These are phyloP conservation scores for Hyphodiscus hymeniophilus DNA, from an alignment of 495 filamentous ascomycete genomes.

Conservation along the genomic window DNA sequence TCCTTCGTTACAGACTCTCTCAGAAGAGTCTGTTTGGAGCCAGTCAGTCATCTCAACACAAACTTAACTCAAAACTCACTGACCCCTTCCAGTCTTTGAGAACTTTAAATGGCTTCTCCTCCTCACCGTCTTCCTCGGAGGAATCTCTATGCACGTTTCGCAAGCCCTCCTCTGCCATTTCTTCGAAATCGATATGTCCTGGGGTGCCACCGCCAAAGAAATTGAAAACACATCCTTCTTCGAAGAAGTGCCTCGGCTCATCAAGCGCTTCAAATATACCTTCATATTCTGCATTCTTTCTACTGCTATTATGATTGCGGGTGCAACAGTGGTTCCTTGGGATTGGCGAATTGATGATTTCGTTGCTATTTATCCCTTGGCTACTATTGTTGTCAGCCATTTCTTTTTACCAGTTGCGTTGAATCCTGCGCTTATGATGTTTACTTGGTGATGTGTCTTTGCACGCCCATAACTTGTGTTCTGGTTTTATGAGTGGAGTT, in stretches of 20 bases:
- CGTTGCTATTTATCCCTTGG: slow-evolving; percentile 50
- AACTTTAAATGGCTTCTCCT: slow-evolving; percentile 58
- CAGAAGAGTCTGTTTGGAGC: slow-evolving; percentile 12
- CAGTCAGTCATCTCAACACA: slow-evolving; percentile 54
- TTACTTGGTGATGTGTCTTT: slow-evolving; percentile 42
- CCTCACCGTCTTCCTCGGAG: slow-evolving; percentile 54
- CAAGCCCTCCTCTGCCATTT: slow-evolving; percentile 54
- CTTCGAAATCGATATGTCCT: slow-evolving; percentile 53
- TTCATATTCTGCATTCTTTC: slow-evolving; percentile 44
- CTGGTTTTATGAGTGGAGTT: too few species aligned
- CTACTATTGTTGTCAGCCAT: slow-evolving; percentile 43
- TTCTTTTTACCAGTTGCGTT: slow-evolving; percentile 52
- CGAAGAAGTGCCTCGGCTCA: slow-evolving; percentile 46
- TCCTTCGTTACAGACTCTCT: slow-evolving; percentile 16
- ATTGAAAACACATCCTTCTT: slow-evolving; percentile 51
- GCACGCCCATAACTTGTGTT: too few species aligned
- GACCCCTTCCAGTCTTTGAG: slow-evolving; percentile 35
- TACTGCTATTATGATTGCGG: slow-evolving; percentile 39
- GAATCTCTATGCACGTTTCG: slow-evolving; percentile 54
- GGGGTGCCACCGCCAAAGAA: slow-evolving; percentile 51
- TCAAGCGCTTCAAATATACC: slow-evolving; percentile 51
- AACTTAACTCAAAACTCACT: not conserved
- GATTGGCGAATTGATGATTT: slow-evolving; percentile 50
- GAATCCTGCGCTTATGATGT: slow-evolving; percentile 60
- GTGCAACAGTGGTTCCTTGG: slow-evolving; percentile 35